A percentile compares a stretch with the other conserved stretches of the same genome.
These are phyloP conservation scores for Glarea lozoyensis DNA, from an alignment of 495 filamentous ascomycete genomes.

Conservation along the genomic window DNA sequence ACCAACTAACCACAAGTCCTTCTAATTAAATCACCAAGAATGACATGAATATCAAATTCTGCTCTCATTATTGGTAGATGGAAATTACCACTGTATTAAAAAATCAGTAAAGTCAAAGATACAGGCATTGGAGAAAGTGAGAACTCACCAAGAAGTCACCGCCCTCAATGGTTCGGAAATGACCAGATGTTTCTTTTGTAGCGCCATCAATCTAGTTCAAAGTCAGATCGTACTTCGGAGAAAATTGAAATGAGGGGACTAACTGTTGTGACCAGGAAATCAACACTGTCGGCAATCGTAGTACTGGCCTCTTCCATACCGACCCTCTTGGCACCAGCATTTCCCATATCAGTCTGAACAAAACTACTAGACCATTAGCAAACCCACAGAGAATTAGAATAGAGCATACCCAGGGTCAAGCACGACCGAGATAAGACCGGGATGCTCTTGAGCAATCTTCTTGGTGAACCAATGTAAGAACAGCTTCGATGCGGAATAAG, in stretches of 20 bases:
- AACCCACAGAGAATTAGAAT: neutral
- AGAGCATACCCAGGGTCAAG: constrained; percentile 27
- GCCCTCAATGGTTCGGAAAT: no score
- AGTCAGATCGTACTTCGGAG: neutral
- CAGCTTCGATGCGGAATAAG: constrained; percentile 30
- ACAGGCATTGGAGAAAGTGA: no score
- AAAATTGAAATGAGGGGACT: neutral
- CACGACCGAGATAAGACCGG: constrained; percentile 21
- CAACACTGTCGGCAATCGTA: neutral
- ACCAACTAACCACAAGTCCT: no score
- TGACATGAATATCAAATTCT: no score
- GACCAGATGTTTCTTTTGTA: constrained; percentile 11
- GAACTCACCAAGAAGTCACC: no score
- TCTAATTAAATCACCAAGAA: no score
- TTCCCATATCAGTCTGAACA: constrained; percentile 2
- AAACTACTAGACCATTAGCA: neutral
- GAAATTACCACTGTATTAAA: no score
- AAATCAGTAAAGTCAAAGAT: no score
- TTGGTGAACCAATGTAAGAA: constrained; percentile 27
- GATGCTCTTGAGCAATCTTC: constrained; percentile 28
- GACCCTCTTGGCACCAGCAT: neutral
- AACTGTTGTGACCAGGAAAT: no score
- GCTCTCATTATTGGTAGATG: no score
- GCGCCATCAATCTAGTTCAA: constrained; percentile 12
- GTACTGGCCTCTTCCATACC: neutral